Conservation (phyloP, 2,329 filamentous ascomycete genomes). For the Arthrobotrys sinensis region DNA sequence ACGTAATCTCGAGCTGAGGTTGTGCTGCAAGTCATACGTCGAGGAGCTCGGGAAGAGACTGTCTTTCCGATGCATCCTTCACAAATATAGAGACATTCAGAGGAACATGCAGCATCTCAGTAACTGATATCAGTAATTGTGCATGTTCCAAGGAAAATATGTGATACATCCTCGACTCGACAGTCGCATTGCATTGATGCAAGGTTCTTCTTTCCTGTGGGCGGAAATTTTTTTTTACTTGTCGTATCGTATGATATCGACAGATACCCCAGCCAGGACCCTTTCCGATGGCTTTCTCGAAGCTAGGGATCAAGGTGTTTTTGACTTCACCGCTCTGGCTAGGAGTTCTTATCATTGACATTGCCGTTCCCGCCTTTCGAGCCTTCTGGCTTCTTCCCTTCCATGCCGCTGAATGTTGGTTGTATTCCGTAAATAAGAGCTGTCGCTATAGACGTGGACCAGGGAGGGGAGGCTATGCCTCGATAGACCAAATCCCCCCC, state of each 20-base stretch:
- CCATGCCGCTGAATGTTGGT: conserved; percentile 7
- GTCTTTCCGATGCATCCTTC: conserved; percentile 29
- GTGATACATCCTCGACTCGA: conserved; percentile 17
- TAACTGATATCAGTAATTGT: conserved; percentile 24
- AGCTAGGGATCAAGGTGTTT: conserved; percentile 1
- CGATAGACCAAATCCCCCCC: conserved; percentile 29
- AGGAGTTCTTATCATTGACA: conserved; percentile 29
- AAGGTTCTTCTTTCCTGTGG: conserved; percentile 5
- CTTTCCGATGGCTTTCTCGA: conserved; percentile 25
- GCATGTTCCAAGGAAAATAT: conserved; percentile 22
- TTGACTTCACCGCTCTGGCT: conserved; percentile 16
- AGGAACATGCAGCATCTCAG: conserved; percentile 16
- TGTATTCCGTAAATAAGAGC: conserved; percentile 23
- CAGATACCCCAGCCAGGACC: conserved; percentile 37
- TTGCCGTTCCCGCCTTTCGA: conserved; percentile 47
- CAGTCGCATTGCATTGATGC: conserved; percentile 24
- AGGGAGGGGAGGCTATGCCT: conserved; percentile 24
- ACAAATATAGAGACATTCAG: conserved; percentile 23
- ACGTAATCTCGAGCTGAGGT: conserved; percentile 27
- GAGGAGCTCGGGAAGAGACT: conserved; percentile 12
- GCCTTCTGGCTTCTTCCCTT: conserved; percentile 2
- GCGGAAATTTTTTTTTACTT: conserved; percentile 14
- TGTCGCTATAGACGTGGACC: conserved; percentile 25
- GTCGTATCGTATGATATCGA: conserved; percentile 50
- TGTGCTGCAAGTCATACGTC: conserved; percentile 28